Conservation (phyloP, 108 stramenopile species). For the Skeletonema costatum region DNA sequence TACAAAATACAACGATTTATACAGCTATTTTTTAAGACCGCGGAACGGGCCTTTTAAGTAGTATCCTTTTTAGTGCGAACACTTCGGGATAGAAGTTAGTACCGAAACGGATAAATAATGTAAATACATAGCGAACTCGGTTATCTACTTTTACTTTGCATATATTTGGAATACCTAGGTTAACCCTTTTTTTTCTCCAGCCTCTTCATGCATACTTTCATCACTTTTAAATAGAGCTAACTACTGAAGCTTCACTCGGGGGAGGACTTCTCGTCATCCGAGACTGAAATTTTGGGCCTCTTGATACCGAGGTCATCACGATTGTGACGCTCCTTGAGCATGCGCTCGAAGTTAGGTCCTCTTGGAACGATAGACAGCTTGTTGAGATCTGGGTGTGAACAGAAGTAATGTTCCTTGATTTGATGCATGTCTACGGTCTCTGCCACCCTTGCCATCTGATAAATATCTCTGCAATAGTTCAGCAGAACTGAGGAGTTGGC, state of each 20-base stretch:
- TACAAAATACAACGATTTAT: too few species aligned
- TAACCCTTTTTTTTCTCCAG: too few species aligned
- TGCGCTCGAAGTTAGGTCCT: constrained; percentile 66
- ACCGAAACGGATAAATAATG: too few species aligned
- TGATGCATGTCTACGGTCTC: constrained; percentile 93
- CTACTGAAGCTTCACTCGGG: background rate
- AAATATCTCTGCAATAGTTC: constrained; percentile 93
- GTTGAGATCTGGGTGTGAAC: constrained; percentile 86
- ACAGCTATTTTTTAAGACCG: too few species aligned
- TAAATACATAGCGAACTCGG: too few species aligned
- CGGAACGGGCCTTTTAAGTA: too few species aligned
- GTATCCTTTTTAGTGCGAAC: too few species aligned
- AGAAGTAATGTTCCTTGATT: constrained; percentile 95
- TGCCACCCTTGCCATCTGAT: constrained; percentile 90
- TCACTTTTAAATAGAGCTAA: background rate
- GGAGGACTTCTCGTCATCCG: background rate
- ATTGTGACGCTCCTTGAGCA: constrained; percentile 67
- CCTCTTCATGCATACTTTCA: too few species aligned
- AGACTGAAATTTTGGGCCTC: background rate
- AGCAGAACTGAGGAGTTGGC: constrained; percentile 82
- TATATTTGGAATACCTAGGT: too few species aligned
- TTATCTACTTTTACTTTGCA: too few species aligned
- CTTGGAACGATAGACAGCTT: constrained; percentile 82
- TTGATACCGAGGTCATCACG: constrained; percentile 19
- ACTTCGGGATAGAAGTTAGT: too few species aligned